Evolutionary conservation across 2,329 filamentous ascomycete genomes (phyloP).

Genomic region (Ascosphaera acerosa): DNA sequence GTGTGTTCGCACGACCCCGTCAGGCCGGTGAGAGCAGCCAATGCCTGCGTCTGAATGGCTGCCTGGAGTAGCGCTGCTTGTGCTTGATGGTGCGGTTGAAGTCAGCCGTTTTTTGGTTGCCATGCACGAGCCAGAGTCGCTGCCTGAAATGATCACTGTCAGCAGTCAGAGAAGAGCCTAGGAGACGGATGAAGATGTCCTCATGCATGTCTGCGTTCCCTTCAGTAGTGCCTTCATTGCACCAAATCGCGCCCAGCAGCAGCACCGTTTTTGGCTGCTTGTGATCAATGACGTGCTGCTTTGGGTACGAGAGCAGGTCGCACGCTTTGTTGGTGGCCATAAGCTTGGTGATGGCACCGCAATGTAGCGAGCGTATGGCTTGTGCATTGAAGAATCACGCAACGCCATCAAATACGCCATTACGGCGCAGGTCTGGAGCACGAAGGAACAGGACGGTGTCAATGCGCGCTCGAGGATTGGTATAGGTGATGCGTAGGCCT

Average conservation of each 20-base stretch:
- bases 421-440: background rate
- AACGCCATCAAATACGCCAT: background rate
- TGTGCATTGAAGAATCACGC: background rate
- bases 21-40: background rate
- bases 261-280: background rate
- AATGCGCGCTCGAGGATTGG: background rate
- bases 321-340: background rate
- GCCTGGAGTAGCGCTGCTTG: background rate
- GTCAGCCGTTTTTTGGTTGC: background rate
- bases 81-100: background rate
- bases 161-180: background rate
- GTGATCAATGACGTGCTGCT: background rate
- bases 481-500: background rate
- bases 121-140: background rate
- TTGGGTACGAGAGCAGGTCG: background rate
- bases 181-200: background rate
- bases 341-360: background rate
- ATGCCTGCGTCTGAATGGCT: background rate
- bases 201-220: conserved; percentile 1
- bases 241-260: background rate
- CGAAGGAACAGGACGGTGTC: background rate
- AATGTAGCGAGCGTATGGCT: background rate
- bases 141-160: background rate
- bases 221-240: conserved; percentile 1
- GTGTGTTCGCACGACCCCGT: background rate